phyloP scores from a whole-genome alignment of 495 filamentous ascomycete genomes.

The Bryoglossum gracile region DNA sequence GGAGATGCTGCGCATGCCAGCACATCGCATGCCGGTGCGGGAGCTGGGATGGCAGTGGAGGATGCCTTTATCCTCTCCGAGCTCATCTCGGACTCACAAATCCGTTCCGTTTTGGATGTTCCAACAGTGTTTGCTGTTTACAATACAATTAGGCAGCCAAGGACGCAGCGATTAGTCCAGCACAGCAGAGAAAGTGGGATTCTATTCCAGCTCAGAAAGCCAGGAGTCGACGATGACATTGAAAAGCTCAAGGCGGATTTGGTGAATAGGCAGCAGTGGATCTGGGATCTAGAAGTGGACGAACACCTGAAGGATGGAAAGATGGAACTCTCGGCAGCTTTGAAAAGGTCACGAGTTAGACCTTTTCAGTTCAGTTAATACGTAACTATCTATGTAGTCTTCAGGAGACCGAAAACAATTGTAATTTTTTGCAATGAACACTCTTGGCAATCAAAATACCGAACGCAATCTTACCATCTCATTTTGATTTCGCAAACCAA shows the following conservation, averaged over 20 bases:
- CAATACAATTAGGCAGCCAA: conserved; percentile 47
- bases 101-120: conserved; percentile 30
- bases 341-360: too few species aligned
- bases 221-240: conserved; percentile 36
- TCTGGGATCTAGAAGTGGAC: conserved; percentile 35
- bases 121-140: conserved; percentile 52
- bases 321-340: too few species aligned
- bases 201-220: conserved; percentile 32
- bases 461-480: too few species aligned
- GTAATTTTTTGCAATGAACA: too few species aligned
- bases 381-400: too few species aligned
- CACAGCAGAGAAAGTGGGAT: conserved; percentile 32
- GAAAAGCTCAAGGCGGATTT: conserved; percentile 35
- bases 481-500: too few species aligned
- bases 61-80: conserved; percentile 52
- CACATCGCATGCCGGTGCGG: conserved; percentile 61
- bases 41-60: conserved; percentile 60
- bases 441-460: too few species aligned
- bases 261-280: conserved; percentile 38
- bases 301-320: conserved; percentile 23
- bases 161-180: conserved; percentile 32
- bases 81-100: conserved; percentile 45
- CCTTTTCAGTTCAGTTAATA: too few species aligned
- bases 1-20: conserved; percentile 66
- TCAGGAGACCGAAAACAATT: too few species aligned